Base-by-base conservation (phyloP, 1,284 basidiomycete genomes). In the Irpex rosettiformis region DNA sequence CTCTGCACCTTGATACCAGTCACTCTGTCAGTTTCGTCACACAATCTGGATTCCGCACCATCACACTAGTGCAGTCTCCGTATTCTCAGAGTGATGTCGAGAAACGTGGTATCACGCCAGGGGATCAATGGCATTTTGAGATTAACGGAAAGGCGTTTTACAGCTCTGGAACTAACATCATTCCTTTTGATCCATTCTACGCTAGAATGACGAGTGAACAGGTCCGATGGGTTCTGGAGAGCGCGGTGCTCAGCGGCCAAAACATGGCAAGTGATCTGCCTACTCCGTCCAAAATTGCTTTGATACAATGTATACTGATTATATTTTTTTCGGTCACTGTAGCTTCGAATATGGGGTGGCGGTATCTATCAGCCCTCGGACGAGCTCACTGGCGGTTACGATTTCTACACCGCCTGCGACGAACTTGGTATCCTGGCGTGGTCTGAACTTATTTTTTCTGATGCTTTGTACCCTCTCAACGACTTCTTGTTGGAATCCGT, bases 391-490 rank as follows among this genome's bases (percentile, higher is more conserved):
- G 83, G 81, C 25, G 75, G 77, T 5, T 84, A 85, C 65, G 76
- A 81, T 62, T 81, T 86, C 62, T 83, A 85, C 67, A 76, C 79
- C 1, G 66, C 81, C 24, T 86, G 83, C 65, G 85, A 88, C 65
- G 82, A 85, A 65, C 73, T 85, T 0, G 85, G 85, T 5, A 82
- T 86, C 60, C 71, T 87, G 52, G 82, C 79, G 2, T 87, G 85
- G 85, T 83, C 82, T 2, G 85, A 88, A 65, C 77, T 84, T 54
- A 83, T 84, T 55, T 86, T 86, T 69, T 85, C 84, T 1, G 83
- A 85, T 61, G 73, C 80, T 1, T 64, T 83, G n/a, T 83, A 81
- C 63, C 80, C 84, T 0, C 77, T 82, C 65, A 80, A 86, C 57
- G 71, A 75, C 60, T 84, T 79, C 62, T 64, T 86, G 21, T 65